Percentiles rank a stretch among this genome's conserved stretches.
These are phyloP conservation scores for Clonostachys rosea DNA, from an alignment of 2,329 filamentous ascomycete species.

Conservation along the genomic window DNA sequence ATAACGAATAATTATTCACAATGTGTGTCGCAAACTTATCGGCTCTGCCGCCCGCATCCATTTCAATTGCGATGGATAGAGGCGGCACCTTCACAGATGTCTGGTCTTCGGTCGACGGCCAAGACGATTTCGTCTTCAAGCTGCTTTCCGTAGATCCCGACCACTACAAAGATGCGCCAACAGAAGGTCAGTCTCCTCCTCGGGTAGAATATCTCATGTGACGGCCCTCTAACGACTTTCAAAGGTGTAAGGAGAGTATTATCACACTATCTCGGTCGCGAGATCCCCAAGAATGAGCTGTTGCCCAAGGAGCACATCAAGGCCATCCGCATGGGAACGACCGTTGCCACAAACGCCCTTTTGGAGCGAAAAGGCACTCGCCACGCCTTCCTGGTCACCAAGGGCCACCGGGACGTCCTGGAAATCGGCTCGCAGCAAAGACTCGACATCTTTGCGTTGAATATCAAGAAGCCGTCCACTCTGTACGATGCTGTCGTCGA, in stretches of 20 bases:
- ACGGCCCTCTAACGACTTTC: too few species aligned
- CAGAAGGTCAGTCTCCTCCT: constrained; percentile 25
- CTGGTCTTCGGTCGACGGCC: constrained; percentile 60
- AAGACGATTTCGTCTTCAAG: constrained; percentile 65
- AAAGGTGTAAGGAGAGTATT: constrained; percentile 51
- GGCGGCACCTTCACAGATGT: constrained; percentile 64
- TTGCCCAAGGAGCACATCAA: constrained; percentile 36
- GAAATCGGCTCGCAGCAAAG: constrained; percentile 70
- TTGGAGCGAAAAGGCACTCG: constrained; percentile 69
- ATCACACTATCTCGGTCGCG: constrained; percentile 19
- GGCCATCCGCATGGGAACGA: constrained; percentile 72
- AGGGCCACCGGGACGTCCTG: constrained; percentile 68
- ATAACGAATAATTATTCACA: too few species aligned
- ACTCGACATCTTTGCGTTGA: constrained; percentile 69
- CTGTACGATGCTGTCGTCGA: constrained; percentile 67
- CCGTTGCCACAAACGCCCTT: constrained; percentile 73
- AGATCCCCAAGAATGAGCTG: constrained; percentile 23
- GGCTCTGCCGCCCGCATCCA: too few species aligned
- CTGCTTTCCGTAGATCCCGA: constrained; percentile 66
- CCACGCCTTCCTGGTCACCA: constrained; percentile 66
- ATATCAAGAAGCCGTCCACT: constrained; percentile 62
- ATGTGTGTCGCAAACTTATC: too few species aligned
- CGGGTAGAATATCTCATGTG: constrained; percentile 20
- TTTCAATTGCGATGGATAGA: constrained; percentile 10
- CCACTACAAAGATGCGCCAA: constrained; percentile 69